These are phyloP conservation scores for Penicillium maclennaniae DNA, from an alignment of 495 filamentous ascomycete genomes.

Conservation along the genomic window DNA sequence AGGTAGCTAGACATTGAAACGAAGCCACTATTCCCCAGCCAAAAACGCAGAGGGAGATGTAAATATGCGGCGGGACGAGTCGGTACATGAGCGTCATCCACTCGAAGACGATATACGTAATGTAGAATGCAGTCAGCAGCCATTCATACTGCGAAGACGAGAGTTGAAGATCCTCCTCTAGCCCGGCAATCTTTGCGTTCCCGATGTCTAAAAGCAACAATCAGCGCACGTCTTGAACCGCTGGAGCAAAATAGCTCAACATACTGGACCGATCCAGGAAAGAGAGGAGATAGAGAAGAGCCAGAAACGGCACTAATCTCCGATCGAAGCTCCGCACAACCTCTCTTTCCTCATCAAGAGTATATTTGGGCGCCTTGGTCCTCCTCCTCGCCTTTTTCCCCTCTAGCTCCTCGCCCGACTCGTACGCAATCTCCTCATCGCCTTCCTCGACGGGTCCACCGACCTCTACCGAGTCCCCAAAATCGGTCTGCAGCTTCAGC, in stretches of 20 bases:
- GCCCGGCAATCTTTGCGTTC: conserved; percentile 72
- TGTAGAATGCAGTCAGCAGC: conserved; percentile 64
- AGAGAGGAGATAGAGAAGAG: conserved; percentile 74
- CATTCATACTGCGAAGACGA: conserved; percentile 59
- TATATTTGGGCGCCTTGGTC: conserved; percentile 46
- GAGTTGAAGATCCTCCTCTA: conserved; percentile 60
- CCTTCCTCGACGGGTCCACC: conserved; percentile 22
- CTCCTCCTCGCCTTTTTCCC: conserved; percentile 14
- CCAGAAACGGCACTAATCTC: conserved; percentile 73
- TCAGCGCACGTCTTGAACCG: conserved; percentile 1
- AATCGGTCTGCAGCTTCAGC: conserved; percentile 37
- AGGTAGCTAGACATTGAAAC: conserved; percentile 63
- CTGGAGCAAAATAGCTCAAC: conserved; percentile 15
- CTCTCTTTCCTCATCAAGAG: conserved; percentile 65
- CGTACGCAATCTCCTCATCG: conserved; percentile 25
- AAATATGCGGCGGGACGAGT: conserved; percentile 54
- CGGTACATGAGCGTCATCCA: conserved; percentile 65
- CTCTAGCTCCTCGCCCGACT: conserved; percentile 31
- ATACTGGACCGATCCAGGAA: conserved; percentile 77
- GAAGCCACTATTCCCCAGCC: conserved; percentile 61
- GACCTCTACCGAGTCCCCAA: conserved; percentile 16
- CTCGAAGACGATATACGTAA: conserved; percentile 73
- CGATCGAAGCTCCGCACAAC: conserved; percentile 73
- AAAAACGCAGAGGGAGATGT: conserved; percentile 46
- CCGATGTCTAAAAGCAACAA: conserved; percentile 58